These are phyloP conservation scores for Nissolia schottii DNA, from an alignment of 306 rosid genomes.

Conservation along the genomic window DNA sequence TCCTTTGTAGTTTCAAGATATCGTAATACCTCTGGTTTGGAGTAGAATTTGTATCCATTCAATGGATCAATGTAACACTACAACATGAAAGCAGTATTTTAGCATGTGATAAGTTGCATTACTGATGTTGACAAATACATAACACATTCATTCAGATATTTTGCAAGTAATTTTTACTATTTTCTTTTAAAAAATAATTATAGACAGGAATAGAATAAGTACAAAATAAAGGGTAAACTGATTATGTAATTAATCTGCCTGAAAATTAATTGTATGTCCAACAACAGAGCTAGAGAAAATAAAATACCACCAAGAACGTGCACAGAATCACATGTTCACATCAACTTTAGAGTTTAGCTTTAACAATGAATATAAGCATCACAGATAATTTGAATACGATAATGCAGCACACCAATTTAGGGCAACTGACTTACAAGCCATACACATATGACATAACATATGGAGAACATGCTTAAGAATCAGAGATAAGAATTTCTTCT, in stretches of 20 bases:
- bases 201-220: background rate
- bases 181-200: background rate
- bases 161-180: constrained; percentile 8
- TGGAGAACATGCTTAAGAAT: constrained; percentile 2
- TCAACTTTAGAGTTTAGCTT: background rate
- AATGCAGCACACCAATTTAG: constrained; percentile 12
- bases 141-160: background rate
- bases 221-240: background rate
- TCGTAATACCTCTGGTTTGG: constrained; percentile 79
- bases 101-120: constrained; percentile 4
- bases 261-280: background rate
- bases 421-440: constrained; percentile 10
- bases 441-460: background rate
- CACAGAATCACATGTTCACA: background rate
- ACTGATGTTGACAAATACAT: constrained; percentile 1
- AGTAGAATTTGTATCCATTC: constrained; percentile 59
- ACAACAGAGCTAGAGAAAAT: constrained; percentile 14
- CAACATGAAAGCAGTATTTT: constrained; percentile 25
- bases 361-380: background rate
- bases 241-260: background rate
- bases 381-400: background rate
- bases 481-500: background rate
- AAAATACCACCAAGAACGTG: background rate
- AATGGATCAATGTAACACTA: constrained; percentile 77
- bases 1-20: constrained; percentile 51